Percentiles rank a stretch among this genome's conserved stretches.
Conservation (phyloP, 1,139 yeast species). For the Yamadazyma jaroonii region DNA sequence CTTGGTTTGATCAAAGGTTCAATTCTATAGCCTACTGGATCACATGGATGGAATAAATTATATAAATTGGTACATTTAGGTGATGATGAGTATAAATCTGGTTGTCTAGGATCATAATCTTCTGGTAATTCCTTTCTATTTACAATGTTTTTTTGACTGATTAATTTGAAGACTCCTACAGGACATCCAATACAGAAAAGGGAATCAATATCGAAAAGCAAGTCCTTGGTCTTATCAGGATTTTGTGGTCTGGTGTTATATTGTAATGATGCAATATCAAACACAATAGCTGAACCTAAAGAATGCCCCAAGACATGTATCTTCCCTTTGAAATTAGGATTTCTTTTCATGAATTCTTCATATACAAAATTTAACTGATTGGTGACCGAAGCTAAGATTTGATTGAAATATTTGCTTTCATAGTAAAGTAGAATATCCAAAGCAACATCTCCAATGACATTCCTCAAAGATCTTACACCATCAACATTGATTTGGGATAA, state of each 20-base stretch:
- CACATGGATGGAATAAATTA: constrained; percentile 84
- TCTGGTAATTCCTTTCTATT: constrained; percentile 28
- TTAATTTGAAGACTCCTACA: constrained; percentile 76
- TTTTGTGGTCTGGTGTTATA: constrained; percentile 28
- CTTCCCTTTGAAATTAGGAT: constrained; percentile 76
- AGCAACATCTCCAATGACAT: constrained; percentile 79
- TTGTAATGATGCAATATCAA: constrained; percentile 70
- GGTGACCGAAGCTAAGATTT: constrained; percentile 65
- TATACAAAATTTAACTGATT: constrained; percentile 71
- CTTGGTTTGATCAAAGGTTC: constrained; percentile 71
- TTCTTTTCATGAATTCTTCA: constrained; percentile 52
- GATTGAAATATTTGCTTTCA: constrained; percentile 66
- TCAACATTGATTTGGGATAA: constrained; percentile 75
- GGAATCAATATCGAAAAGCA: constrained; percentile 71
- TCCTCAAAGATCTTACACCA: constrained; percentile 74
- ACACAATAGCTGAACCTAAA: constrained; percentile 79
- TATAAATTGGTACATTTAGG: constrained; percentile 64
- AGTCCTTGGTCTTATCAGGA: constrained; percentile 26
- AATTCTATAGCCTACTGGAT: constrained; percentile 81
- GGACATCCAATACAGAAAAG: constrained; percentile 88
- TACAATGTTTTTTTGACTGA: constrained; percentile 55
- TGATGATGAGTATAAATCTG: constrained; percentile 17
- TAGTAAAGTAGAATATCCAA: constrained; percentile 83
- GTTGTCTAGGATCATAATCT: constrained; percentile 18
- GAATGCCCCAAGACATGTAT: constrained; percentile 90